phyloP scores from a whole-genome alignment of 2,329 filamentous ascomycete species.

The Tolypocladium tundrense region DNA sequence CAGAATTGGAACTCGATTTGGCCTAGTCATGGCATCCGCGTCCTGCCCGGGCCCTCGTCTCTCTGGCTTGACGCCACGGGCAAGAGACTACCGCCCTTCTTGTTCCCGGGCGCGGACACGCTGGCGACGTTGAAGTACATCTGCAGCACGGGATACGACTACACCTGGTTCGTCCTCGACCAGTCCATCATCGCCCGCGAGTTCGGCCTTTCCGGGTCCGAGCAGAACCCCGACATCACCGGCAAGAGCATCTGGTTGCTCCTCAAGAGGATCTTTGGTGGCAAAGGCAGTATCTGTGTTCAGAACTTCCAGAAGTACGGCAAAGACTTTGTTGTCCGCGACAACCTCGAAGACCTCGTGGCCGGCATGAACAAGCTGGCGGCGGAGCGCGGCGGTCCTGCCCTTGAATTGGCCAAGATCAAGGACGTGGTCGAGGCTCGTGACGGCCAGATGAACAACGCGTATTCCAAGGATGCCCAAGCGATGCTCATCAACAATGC shows the following conservation, averaged over 20 bases:
- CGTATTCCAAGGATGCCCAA: slow-evolving; percentile 50
- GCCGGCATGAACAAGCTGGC: slow-evolving; percentile 49
- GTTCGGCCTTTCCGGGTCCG: slow-evolving; percentile 51
- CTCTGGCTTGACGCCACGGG: slow-evolving; percentile 53
- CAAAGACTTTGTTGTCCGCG: slow-evolving; percentile 48
- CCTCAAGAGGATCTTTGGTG: slow-evolving; percentile 38
- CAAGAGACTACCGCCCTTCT: slow-evolving; percentile 43
- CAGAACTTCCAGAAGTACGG: slow-evolving; percentile 50
- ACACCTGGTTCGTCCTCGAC: slow-evolving; percentile 53
- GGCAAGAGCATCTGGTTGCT: slow-evolving; percentile 44
- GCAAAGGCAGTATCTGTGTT: slow-evolving; percentile 42
- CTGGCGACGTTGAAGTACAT: slow-evolving; percentile 48
- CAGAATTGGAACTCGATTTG: slow-evolving; percentile 54
- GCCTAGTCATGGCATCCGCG: slow-evolving; percentile 49
- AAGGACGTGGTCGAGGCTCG: slow-evolving; percentile 38
- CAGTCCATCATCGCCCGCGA: slow-evolving; percentile 49
- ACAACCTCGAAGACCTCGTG: slow-evolving; percentile 44
- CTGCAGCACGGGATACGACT: slow-evolving; percentile 50
- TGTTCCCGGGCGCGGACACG: slow-evolving; percentile 49
- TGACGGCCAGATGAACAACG: slow-evolving; percentile 45
- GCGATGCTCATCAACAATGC: slow-evolving; percentile 51
- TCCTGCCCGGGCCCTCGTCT: slow-evolving; percentile 49
- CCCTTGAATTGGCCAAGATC: slow-evolving; percentile 34
- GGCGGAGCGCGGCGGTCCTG: slow-evolving; percentile 31
- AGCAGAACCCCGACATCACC: slow-evolving; percentile 53